Base-by-base conservation (phyloP, 169 alveolate genomes). In the Fabrea salina region DNA sequence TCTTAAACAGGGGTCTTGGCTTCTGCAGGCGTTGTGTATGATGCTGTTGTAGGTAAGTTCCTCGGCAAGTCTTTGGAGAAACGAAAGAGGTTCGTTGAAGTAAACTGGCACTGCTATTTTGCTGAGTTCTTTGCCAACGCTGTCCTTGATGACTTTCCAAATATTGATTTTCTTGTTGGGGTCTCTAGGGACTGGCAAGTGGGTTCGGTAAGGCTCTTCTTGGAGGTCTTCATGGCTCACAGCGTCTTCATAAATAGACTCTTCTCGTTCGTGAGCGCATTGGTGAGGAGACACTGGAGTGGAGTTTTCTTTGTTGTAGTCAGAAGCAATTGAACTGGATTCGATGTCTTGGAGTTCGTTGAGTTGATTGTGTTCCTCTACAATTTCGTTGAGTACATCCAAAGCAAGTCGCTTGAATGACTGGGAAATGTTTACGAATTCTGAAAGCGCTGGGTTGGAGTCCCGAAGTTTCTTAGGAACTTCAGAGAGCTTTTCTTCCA, bases 81-180 rank as follows among this genome's bases (percentile, higher is more conserved):
- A 92, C 5, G 99, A 92, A 4, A 97, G 82, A 7, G 99, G 99
- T 68, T 97, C 99, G 84, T 98, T 98, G 61, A 97, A 92, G 59
- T 90, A 93, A 44, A 98, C 98, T 2, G 99, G 99, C 91, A 98
- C 97, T n/a, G 98, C 92, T 67, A 98, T 93, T 71, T 98, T 93
- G 27, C 98, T 93, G 13, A 98, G 87, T 83, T 98, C 99, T 85
- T 97, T 96, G 19, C 99, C 99, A 43, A 98, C 93, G 47, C 95
- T 92, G 76, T 97, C 99, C 89, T 97, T 97, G 80, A 97, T 79
- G 58, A 98, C 92, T 6, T 97, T 93, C 98, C 98, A 96, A n/a
- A 97, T 83, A 40, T 83, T 80, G 11, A 80, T 49, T 61, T 82
- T 66, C 54, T 78, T 66, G 40, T 82, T 82, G 16, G 91, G 92